phyloP scores from a whole-genome alignment of 2,329 filamentous ascomycete species.

The Fusarium sp. region DNA sequence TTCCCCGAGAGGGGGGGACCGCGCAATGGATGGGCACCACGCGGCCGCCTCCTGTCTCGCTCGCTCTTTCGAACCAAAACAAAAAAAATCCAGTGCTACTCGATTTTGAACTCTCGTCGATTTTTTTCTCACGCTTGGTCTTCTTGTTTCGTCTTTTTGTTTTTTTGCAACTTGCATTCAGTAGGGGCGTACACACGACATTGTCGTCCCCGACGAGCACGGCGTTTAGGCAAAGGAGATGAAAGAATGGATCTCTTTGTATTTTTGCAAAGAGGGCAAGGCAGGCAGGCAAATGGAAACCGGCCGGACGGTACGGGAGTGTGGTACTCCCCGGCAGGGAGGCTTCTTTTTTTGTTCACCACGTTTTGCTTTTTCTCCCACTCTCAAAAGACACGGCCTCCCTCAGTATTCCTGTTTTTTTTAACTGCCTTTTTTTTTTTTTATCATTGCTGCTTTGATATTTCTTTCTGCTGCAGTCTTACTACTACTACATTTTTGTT shows the following conservation, averaged over 20 bases:
- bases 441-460: slow-evolving; percentile 11
- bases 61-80: slow-evolving; percentile 18
- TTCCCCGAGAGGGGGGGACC: slow-evolving; percentile 21
- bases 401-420: slow-evolving; percentile 30
- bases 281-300: slow-evolving; percentile 26
- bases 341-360: slow-evolving; percentile 15
- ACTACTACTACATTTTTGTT: slow-evolving; percentile 19
- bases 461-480: slow-evolving; percentile 22
- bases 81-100: slow-evolving; percentile 35
- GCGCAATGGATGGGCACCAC: slow-evolving; percentile 10
- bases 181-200: slow-evolving; percentile 38
- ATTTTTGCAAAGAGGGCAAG: slow-evolving; percentile 21
- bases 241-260: slow-evolving; percentile 28
- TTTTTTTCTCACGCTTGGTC: slow-evolving; percentile 36
- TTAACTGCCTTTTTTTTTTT: slow-evolving; percentile 15
- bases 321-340: slow-evolving; percentile 25
- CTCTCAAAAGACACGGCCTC: slow-evolving; percentile 33
- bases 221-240: slow-evolving; percentile 49
- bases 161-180: slow-evolving; percentile 38
- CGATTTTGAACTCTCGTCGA: slow-evolving; percentile 31
- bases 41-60: slow-evolving; percentile 21
- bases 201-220: slow-evolving; percentile 45
- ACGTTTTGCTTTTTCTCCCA: slow-evolving; percentile 16
- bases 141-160: slow-evolving; percentile 1
- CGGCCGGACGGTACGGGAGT: slow-evolving; percentile 31